Percentiles rank a stretch among this genome's conserved stretches.
Evolutionary conservation across 2,329 filamentous ascomycete species (phyloP).

Genomic region (Aspergillus sp.): DNA sequence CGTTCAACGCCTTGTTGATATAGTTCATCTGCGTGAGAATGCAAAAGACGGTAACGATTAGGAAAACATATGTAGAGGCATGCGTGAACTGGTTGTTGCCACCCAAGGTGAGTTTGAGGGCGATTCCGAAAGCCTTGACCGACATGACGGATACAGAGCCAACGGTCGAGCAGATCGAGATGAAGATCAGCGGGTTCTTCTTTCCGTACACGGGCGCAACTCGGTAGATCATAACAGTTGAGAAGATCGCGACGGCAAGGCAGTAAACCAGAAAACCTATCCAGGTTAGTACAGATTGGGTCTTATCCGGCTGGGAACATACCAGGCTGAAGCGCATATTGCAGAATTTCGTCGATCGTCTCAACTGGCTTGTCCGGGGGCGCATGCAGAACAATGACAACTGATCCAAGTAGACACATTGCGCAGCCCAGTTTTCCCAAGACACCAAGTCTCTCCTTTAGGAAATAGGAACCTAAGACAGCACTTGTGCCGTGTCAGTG

Average conservation of each 20-base stretch:
- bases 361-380: constrained; percentile 90
- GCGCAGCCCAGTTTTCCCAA: constrained; percentile 94
- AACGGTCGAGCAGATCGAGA: constrained; percentile 97
- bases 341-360: constrained; percentile 87
- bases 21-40: constrained; percentile 99
- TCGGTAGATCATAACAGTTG: constrained; percentile 93
- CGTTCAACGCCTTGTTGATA: constrained; percentile 97
- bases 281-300: constrained; percentile 7
- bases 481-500: constrained; percentile 58
- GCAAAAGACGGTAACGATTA: constrained; percentile 89
- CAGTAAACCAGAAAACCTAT: constrained; percentile 90
- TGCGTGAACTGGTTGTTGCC: constrained; percentile 96
- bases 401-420: constrained; percentile 91
- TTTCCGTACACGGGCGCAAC: constrained; percentile 88
- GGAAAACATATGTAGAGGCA: constrained; percentile 95
- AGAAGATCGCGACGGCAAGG: constrained; percentile 77
- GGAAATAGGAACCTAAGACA: constrained; percentile 91
- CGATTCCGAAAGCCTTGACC: constrained; percentile 97
- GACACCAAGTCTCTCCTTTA: constrained; percentile 86
- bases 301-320: constrained; percentile 35
- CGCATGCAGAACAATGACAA: constrained; percentile 96
- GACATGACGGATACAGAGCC: constrained; percentile 99
- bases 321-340: constrained; percentile 92
- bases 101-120: constrained; percentile 88
- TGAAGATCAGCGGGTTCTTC: constrained; percentile 93